A percentile compares a stretch with the other conserved stretches of the same genome.
Conservation (phyloP, 345 rosid genomes). For the Triadica sebifera region DNA sequence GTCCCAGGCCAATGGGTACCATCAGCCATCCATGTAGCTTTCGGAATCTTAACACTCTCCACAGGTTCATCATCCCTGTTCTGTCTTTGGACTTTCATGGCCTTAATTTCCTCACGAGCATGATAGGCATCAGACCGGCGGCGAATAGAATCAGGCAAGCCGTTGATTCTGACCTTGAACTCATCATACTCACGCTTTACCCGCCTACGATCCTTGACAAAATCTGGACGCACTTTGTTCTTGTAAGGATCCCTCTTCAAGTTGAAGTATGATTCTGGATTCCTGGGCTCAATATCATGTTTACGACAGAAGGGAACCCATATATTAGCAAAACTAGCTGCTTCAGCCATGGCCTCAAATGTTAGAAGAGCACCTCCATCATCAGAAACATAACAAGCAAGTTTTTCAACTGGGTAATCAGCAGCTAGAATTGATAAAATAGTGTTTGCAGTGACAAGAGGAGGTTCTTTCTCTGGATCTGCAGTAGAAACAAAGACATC, state of each 20-base stretch:
- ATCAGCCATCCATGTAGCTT: constrained; percentile 99
- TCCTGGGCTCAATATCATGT: constrained; percentile 88
- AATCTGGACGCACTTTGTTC: constrained; percentile 81
- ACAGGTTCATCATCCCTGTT: constrained; percentile 66
- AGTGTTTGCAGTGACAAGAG: constrained; percentile 95
- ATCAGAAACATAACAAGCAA: constrained; percentile 96
- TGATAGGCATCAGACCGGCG: constrained; percentile 94
- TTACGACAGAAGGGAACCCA: constrained; percentile 99
- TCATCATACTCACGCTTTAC: constrained; percentile 96
- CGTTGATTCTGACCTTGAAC: constrained; percentile 89
- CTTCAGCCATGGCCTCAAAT: constrained; percentile 99
- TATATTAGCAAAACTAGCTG: constrained; percentile 85
- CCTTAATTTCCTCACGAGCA: constrained; percentile 95
- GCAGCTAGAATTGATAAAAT: constrained; percentile 95
- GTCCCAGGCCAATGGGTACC: constrained; percentile 99
- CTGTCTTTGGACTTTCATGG: constrained; percentile 87
- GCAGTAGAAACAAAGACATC: constrained; percentile 97
- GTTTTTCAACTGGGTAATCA: constrained; percentile 92
- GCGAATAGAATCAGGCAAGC: constrained; percentile 93
- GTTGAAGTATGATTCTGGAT: constrained; percentile 90
- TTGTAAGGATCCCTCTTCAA: constrained; percentile 96
- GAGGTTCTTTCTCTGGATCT: constrained; percentile 99
- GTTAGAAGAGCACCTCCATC: constrained; percentile 98
- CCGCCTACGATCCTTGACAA: constrained; percentile 89
- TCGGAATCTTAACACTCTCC: constrained; percentile 75